These are phyloP conservation scores for Ophiocordyceps camponoti-leonardi DNA, from an alignment of 2,329 filamentous ascomycete genomes.

Conservation along the genomic window DNA sequence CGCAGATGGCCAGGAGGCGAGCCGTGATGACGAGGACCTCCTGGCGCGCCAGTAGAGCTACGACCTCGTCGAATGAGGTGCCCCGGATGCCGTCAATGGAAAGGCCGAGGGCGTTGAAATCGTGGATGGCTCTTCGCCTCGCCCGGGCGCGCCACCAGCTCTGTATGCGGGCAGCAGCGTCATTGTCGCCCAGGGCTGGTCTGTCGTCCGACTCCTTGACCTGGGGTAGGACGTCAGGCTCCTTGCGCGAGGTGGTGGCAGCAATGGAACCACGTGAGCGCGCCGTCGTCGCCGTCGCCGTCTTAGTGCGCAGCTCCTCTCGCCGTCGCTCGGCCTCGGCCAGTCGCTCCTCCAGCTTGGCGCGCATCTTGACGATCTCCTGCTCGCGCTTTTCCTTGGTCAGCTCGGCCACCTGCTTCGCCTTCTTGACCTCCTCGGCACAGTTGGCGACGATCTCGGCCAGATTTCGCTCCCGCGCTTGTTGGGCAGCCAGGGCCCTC, in stretches of 20 bases:
- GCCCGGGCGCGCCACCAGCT: slow-evolving; percentile 47
- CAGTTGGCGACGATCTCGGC: slow-evolving; percentile 68
- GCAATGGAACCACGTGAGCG: too few species aligned
- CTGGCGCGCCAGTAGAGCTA: slow-evolving; percentile 48
- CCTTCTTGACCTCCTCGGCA: slow-evolving; percentile 67
- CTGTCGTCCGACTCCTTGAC: slow-evolving; percentile 28
- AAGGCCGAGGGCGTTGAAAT: slow-evolving; percentile 49
- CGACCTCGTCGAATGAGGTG: slow-evolving; percentile 59
- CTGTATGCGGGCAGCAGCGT: slow-evolving; percentile 50
- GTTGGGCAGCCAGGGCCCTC: slow-evolving; percentile 57
- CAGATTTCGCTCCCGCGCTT: slow-evolving; percentile 63
- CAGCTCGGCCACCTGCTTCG: slow-evolving; percentile 66
- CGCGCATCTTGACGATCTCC: slow-evolving; percentile 49
- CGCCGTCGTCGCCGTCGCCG: too few species aligned
- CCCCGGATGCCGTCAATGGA: slow-evolving; percentile 54
- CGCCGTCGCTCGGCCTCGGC: slow-evolving; percentile 61
- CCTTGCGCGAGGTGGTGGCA: slow-evolving; percentile 25
- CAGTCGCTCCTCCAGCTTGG: slow-evolving; percentile 65
- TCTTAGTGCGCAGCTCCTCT: slow-evolving; percentile 40
- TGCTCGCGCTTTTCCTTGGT: slow-evolving; percentile 68
- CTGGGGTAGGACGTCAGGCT: slow-evolving; percentile 9
- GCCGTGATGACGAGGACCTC: slow-evolving; percentile 49
- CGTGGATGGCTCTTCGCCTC: slow-evolving; percentile 41
- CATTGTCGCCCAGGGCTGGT: slow-evolving; percentile 33
- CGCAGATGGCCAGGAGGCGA: slow-evolving; percentile 50